Evolutionary conservation across 768 basidiomycete genomes (phyloP), one percentile per base, ranked within the genome.

Genomic region (Cyathus striatus): DNA sequence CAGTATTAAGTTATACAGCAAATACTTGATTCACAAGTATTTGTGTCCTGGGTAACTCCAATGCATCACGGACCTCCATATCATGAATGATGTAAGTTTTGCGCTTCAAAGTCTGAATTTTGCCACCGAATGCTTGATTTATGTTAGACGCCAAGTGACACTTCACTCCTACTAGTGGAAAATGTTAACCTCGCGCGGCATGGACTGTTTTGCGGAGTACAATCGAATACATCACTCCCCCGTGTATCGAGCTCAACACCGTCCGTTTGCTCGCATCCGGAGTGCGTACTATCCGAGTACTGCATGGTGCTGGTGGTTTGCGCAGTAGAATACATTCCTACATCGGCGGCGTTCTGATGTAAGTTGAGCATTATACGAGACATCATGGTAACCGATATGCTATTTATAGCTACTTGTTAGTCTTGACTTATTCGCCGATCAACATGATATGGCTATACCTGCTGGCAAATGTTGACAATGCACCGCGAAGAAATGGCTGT

Each of bases 361-460:
- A 79, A 63, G 53, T 80, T 78, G 30, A 79, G 67, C 66, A 78
- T 74, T 1, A 80, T 65, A 7, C 75, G 75, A 10, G 74, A 77
- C 60, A 78, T 69, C 67, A 78, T 65, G 1, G 66, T 70, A 6
- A 77, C 63, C 4, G 77, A 73, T 12, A 76, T 60, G 48, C 76
- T 76, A 32, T 7, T 27, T 43, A 37, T 12, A 16, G 23, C 14
- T 0, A 32, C 5, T 17, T 20, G 2, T n/a, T 6, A 37, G 16
- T 17, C 12, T 10, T 37, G 35, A n/a, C 21, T 12, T 22, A 36
- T 26, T 25, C 27, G 37, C 6, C 14, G 33, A 23, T 32, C 42
- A 27, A 24, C 14, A 10, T 6, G 18, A 30, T 18, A n/a, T n/a
- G n/a, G n/a, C n/a, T n/a, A 26, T 33, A 75, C 76, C 64, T 60